These are phyloP conservation scores for Pseudomicrostroma phylloplanum DNA, from an alignment of 1,284 basidiomycete genomes.

Conservation along the genomic window DNA sequence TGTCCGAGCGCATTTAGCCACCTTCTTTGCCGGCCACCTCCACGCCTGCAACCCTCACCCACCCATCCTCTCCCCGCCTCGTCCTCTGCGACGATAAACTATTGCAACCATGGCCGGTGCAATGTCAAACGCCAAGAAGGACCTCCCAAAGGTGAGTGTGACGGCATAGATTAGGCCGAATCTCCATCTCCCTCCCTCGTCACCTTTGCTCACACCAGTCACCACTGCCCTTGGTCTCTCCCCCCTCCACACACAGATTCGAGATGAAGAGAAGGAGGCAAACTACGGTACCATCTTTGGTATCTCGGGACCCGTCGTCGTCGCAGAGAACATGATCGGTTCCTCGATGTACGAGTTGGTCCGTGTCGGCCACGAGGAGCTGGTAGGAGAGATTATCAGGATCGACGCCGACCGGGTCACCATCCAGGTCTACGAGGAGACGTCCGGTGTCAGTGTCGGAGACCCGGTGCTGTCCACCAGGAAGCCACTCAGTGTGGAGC, in stretches of 20 bases:
- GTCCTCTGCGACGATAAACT: too few relatives aligned
- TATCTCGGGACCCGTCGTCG: slow-evolving; percentile 49
- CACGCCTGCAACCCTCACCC: too few relatives aligned
- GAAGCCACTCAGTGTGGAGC: slow-evolving; percentile 93
- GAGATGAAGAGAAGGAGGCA: slow-evolving; percentile 47
- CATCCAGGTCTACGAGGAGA: slow-evolving; percentile 97
- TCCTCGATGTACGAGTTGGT: slow-evolving; percentile 51
- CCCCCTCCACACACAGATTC: slow-evolving; percentile 20
- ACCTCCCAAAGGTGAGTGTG: slow-evolving; percentile 29
- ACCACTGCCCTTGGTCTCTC: neutral
- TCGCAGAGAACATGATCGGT: slow-evolving; percentile 50
- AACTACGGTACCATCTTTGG: slow-evolving; percentile 44
- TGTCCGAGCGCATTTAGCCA: too few relatives aligned
- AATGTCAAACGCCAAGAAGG: slow-evolving; percentile 44
- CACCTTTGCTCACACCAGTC: too few relatives aligned
- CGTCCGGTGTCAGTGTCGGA: slow-evolving; percentile 73
- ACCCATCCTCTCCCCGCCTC: neutral
- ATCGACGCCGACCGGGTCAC: slow-evolving; percentile 60
- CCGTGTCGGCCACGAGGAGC: slow-evolving; percentile 49
- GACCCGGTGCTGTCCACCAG: slow-evolving; percentile 96
- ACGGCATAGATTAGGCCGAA: neutral
- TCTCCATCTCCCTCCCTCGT: neutral
- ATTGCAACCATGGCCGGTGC: slow-evolving; percentile 20
- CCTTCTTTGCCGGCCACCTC: too few relatives aligned
- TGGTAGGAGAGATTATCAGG: slow-evolving; percentile 50